A percentile compares a stretch with the other conserved stretches of the same genome.
Evolutionary conservation across 2,329 filamentous ascomycete species (phyloP).

Genomic region (Cryphonectria parasitica): DNA sequence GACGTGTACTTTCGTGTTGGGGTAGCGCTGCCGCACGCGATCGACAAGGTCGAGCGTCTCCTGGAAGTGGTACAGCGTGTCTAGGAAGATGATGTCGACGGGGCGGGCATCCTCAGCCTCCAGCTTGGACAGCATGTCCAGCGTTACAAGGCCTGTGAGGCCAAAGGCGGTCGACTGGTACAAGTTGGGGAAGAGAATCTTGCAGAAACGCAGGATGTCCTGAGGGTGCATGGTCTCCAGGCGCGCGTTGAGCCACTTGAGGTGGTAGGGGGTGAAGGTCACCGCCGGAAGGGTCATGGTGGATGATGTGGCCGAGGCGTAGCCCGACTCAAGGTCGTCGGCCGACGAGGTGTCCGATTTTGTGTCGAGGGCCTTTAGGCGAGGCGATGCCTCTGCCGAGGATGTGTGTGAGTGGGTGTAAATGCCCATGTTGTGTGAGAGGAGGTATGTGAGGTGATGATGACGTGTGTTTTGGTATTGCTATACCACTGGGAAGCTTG

Average conservation of each 20-base stretch:
- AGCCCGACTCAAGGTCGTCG: slow-evolving; percentile 75
- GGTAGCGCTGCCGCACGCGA: slow-evolving; percentile 75
- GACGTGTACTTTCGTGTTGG: slow-evolving; percentile 78
- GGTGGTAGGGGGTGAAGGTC: slow-evolving; percentile 83
- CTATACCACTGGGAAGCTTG: not conserved
- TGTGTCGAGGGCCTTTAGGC: slow-evolving; percentile 40
- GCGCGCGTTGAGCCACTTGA: slow-evolving; percentile 89
- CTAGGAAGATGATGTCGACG: slow-evolving; percentile 76
- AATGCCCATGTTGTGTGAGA: slow-evolving; percentile 22
- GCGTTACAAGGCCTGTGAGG: slow-evolving; percentile 76
- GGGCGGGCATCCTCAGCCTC: slow-evolving; percentile 61
- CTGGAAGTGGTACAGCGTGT: slow-evolving; percentile 81
- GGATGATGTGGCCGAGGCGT: slow-evolving; percentile 67
- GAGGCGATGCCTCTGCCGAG: slow-evolving; percentile 46
- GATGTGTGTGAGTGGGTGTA: slow-evolving; percentile 39
- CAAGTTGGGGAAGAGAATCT: slow-evolving; percentile 85
- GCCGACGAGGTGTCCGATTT: slow-evolving; percentile 41
- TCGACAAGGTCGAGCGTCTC: slow-evolving; percentile 78
- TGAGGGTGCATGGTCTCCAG: slow-evolving; percentile 85
- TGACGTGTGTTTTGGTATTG: not conserved
- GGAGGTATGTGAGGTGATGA: slow-evolving; percentile 6
- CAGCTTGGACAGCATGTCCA: slow-evolving; percentile 84
- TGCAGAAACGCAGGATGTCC: slow-evolving; percentile 91
- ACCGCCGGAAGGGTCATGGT: slow-evolving; percentile 74
- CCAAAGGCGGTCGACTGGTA: slow-evolving; percentile 87